These are phyloP conservation scores for Acacia confusa DNA, from an alignment of 306 rosid species.

Conservation along the genomic window DNA sequence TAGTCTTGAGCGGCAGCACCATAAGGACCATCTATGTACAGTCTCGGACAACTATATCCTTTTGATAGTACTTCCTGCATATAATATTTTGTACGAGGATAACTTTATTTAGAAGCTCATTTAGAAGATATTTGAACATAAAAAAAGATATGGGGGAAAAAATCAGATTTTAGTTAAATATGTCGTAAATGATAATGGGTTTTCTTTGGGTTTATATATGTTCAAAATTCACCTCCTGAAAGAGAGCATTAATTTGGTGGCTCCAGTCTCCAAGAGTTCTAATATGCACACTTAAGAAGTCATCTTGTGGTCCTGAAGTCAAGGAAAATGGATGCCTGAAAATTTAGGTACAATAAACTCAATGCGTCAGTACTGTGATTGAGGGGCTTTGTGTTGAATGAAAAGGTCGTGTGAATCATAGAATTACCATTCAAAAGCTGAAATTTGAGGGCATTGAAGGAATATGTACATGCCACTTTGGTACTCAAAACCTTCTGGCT, in stretches of 20 bases:
- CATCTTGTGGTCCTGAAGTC: slow-evolving; percentile 87
- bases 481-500: slow-evolving; percentile 77
- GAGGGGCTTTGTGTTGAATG: background rate
- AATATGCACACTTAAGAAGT: slow-evolving; percentile 78
- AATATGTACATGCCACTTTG: slow-evolving; percentile 86
- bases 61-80: slow-evolving; percentile 53
- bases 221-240: slow-evolving; percentile 67
- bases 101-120: background rate
- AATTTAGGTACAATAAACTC: slow-evolving; percentile 31
- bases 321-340: slow-evolving; percentile 94
- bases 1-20: slow-evolving; percentile 91
- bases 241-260: slow-evolving; percentile 61
- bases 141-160: background rate
- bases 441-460: slow-evolving; percentile 90
- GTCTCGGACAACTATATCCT: slow-evolving; percentile 53
- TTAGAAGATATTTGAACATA: background rate
- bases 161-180: background rate
- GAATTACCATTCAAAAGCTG: slow-evolving; percentile 76
- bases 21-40: slow-evolving; percentile 87
- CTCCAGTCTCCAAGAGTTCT: slow-evolving; percentile 93
- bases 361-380: slow-evolving; percentile 18
- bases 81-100: background rate
- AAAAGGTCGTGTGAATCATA: background rate
- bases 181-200: background rate
- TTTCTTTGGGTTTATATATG: background rate